A percentile compares a stretch with the other conserved stretches of the same genome.
Conservation (phyloP, 768 basidiomycete genomes). For the Flagelloscypha sp. region DNA sequence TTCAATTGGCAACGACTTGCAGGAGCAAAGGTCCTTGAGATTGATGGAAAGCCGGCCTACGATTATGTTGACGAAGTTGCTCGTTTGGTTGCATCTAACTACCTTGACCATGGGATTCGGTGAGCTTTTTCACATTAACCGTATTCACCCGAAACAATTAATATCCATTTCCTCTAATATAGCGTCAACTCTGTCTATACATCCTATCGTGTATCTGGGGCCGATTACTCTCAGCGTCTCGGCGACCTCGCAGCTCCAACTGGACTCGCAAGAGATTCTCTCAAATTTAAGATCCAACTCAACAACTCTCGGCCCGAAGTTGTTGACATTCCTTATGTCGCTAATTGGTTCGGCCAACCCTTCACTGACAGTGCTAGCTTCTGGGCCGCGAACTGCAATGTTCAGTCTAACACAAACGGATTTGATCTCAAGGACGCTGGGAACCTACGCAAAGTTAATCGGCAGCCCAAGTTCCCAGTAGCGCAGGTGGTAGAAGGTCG, state of each 20-base stretch:
- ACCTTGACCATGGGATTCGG: conserved; percentile 55
- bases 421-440: conserved; percentile 27
- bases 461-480: background rate
- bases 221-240: conserved; percentile 48
- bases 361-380: conserved; percentile 47
- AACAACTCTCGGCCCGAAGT: conserved; percentile 40
- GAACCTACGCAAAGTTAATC: background rate
- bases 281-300: conserved; percentile 38
- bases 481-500: background rate
- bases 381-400: conserved; percentile 54
- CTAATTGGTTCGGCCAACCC: conserved; percentile 33
- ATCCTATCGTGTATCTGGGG: conserved; percentile 42
- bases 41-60: conserved; percentile 46
- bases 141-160: no score
- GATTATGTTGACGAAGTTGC: conserved; percentile 51
- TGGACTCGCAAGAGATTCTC: conserved; percentile 35
- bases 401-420: conserved; percentile 41
- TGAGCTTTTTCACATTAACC: no score
- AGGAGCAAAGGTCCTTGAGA: conserved; percentile 47
- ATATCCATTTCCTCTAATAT: no score
- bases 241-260: conserved; percentile 49
- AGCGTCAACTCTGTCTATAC: conserved; percentile 55
- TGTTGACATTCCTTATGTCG: conserved; percentile 45
- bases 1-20: conserved; percentile 57
- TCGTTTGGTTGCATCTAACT: conserved; percentile 51